phyloP scores from a whole-genome alignment of 2,329 filamentous ascomycete species.

The Nemania abortiva region DNA sequence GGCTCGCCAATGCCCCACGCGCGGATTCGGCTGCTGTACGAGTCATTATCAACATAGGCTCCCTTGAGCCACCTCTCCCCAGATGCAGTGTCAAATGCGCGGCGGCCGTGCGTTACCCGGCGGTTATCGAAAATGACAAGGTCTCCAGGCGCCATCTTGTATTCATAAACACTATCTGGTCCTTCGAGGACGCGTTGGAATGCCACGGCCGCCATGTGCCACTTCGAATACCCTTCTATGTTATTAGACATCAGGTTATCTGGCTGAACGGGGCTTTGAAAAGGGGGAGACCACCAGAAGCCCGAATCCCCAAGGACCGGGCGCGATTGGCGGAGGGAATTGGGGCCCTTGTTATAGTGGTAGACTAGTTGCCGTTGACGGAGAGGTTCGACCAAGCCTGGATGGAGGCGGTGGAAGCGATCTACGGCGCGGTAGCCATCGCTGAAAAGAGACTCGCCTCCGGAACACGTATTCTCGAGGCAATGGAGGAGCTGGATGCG shows the following conservation, averaged over 20 bases:
- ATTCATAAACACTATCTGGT: constrained; percentile 71
- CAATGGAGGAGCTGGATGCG: constrained; percentile 91
- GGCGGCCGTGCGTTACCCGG: constrained; percentile 85
- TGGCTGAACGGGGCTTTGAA: constrained; percentile 67
- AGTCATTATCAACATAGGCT: constrained; percentile 74
- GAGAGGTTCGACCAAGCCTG: constrained; percentile 54
- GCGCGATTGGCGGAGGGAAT: constrained; percentile 71
- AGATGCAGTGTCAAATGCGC: constrained; percentile 74
- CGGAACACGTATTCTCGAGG: constrained; percentile 80
- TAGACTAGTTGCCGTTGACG: constrained; percentile 62
- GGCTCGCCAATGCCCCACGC: neutral
- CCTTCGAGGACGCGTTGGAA: constrained; percentile 73
- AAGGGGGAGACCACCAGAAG: constrained; percentile 82
- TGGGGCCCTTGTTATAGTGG: constrained; percentile 70
- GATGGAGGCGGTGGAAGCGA: constrained; percentile 49
- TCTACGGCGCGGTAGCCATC: constrained; percentile 75
- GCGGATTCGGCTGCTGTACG: constrained; percentile 39
- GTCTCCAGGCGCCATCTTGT: constrained; percentile 82
- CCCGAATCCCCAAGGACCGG: constrained; percentile 62
- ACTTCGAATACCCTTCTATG: constrained; percentile 47
- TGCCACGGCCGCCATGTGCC: constrained; percentile 62
- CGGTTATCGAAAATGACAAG: constrained; percentile 95
- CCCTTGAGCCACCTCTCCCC: constrained; percentile 87
- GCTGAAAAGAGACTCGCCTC: constrained; percentile 88
- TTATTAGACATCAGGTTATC: neutral